A percentile compares a stretch with the other conserved stretches of the same genome.
Conservation (phyloP, 768 basidiomycete species). For the Lactifluus subvellereus region DNA sequence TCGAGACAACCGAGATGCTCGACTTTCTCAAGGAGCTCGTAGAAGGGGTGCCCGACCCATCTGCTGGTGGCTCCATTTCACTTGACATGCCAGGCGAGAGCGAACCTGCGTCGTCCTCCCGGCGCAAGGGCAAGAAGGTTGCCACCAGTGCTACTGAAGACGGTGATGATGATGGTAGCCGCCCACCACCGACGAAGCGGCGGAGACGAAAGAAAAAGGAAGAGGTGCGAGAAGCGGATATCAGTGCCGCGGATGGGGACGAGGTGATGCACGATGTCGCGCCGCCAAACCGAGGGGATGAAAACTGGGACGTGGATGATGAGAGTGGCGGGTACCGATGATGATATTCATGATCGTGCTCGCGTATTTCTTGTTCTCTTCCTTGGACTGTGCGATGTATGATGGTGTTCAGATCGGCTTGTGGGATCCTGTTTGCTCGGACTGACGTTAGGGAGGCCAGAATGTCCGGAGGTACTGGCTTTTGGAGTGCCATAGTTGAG, state of each 20-base stretch:
- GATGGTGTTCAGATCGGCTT: not conserved
- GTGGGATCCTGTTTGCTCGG: not conserved
- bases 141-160: constrained; percentile 41
- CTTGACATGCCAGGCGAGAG: constrained; percentile 59
- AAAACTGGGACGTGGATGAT: constrained; percentile 41
- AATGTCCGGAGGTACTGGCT: not conserved
- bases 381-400: constrained; percentile 7
- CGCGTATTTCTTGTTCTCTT: not conserved
- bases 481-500: not conserved
- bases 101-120: constrained; percentile 41
- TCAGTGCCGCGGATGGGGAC: constrained; percentile 33
- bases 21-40: constrained; percentile 95
- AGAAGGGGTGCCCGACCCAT: constrained; percentile 79
- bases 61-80: constrained; percentile 73
- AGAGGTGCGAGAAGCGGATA: constrained; percentile 32
- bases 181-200: constrained; percentile 38
- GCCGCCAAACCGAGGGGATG: constrained; percentile 27
- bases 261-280: constrained; percentile 29
- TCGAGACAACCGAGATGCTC: constrained; percentile 80
- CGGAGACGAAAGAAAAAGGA: constrained; percentile 48
- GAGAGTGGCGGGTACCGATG: constrained; percentile 7
- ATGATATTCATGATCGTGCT: not conserved
- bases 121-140: constrained; percentile 54
- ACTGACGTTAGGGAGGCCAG: not conserved
- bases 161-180: constrained; percentile 33